Base-by-base conservation (phyloP, 2,329 filamentous ascomycete genomes). In the Epichloe scottii region DNA sequence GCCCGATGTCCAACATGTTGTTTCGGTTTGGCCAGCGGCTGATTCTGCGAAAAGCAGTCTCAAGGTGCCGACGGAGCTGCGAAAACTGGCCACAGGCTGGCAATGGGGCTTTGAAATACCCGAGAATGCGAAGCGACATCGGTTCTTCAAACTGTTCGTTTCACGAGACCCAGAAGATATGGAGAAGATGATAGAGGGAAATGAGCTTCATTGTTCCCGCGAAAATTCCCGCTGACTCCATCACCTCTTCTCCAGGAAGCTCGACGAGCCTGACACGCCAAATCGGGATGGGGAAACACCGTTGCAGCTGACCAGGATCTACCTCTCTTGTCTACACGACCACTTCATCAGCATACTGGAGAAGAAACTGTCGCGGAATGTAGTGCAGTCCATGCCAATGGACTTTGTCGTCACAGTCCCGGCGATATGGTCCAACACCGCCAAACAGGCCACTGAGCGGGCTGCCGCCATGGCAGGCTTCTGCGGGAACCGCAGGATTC, bases 371-470 rank as follows among this genome's bases (percentile, higher is more conserved):
- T 71, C 71, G 2, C 59, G 62, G 1, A 64, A 64, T 2, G 66
- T 74, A 19, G 62, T 77, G 5, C 62, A 63, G 4, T 69, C 63
- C 17, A 76, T 66, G 0, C 67, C 71, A 0, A 68, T 77, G 54
- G 70, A 79, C 50, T 78, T 78, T 51, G 70, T 80, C 43, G 63
- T 81, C 19, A 79, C 78, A 0, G 76, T 81, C 0, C 78, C 78
- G 0, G 77, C 77, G 5, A 76, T 81, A 7, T 81, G 78, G 78
- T 76, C 72, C 38, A 75, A 78, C 43, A 65, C 66, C 5, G 75
- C 77, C 33, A 79, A 76, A 48, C 67, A 75, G 41, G 70, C 70
- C 37, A 80, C 75, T 10, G 66, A 69, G 52, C 58, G 65, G 33
- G 66, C 66, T 1, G 66, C 66, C 26, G 65, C 66, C 26, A 63